Conservation (phyloP, 306 rosid genomes). For the Dicorynia guianensis region DNA sequence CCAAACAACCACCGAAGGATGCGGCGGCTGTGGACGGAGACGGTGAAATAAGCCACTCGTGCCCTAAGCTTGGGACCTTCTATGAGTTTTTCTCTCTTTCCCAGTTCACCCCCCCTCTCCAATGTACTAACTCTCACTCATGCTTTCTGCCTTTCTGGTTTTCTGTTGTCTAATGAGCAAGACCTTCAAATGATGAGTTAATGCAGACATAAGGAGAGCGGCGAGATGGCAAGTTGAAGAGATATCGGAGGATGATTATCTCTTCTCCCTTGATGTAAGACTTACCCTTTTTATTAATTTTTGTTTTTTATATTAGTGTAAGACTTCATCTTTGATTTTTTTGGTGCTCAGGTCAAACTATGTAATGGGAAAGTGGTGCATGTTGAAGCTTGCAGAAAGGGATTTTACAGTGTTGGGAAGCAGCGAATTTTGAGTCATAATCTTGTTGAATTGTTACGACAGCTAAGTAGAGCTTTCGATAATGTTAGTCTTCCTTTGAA, state of each 20-base stretch:
- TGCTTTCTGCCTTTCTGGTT: not conserved
- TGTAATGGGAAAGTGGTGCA: conserved; percentile 69
- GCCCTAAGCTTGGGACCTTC: conserved; percentile 82
- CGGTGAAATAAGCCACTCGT: conserved; percentile 75
- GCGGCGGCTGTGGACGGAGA: conserved; percentile 54
- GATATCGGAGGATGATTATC: conserved; percentile 68
- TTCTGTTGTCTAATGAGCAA: not conserved
- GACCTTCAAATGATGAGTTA: not conserved
- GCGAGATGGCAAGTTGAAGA: conserved; percentile 67
- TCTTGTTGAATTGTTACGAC: conserved; percentile 71
- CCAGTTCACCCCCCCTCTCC: conserved; percentile 84
- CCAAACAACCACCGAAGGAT: conserved; percentile 51
- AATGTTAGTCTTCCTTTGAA: conserved; percentile 47
- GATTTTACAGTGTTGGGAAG: conserved; percentile 67
- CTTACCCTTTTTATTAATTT: conserved; percentile 8
- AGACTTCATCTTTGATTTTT: conserved; percentile 24
- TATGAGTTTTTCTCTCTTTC: conserved; percentile 97
- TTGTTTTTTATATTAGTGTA: conserved; percentile 18
- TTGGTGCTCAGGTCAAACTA: conserved; percentile 74
- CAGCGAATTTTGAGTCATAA: conserved; percentile 66
- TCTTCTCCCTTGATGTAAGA: conserved; percentile 87
- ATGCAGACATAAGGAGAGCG: conserved; percentile 77
- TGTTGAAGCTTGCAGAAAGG: conserved; percentile 73
- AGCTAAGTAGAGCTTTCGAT: conserved; percentile 71
- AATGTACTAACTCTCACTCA: conserved; percentile 54